Base-by-base conservation (phyloP, 495 filamentous ascomycete species). In the Apiosordaria backusii region DNA sequence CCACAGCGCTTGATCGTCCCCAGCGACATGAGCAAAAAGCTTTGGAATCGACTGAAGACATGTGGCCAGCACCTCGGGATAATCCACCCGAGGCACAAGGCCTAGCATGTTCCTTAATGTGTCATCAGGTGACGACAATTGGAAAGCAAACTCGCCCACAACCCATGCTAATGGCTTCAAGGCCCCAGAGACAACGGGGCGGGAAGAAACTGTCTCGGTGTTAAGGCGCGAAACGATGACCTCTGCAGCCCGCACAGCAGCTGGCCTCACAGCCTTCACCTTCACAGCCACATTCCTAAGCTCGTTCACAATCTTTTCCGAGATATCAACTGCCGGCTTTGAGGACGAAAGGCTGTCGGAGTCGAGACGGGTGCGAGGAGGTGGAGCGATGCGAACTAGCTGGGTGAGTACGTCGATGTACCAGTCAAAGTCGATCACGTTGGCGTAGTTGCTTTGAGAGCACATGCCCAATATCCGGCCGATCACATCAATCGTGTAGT, bases 361-460 rank as follows among this genome's bases (percentile, higher is more conserved):
- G n/a, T 72, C 70, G 15, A 67, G 64, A 21, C 68, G 77, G 64
- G 64, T 68, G 15, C 79, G 70, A 16, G 82, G 76, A 45, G 91
- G 79, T 2, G 83, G 82, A 35, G 92, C 82, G 65, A 90, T 85
- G 55, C 87, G 85, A 29, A 97, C 84, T 3, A 99, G 82, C 71
- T 94, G 90, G 5, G 92, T 86, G 10, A 99, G 78, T 50, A 93
- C 84, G 65, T 90, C 88, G 60, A 98, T 87, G 79, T 98, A 98
- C 95, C 95, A 99, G 67, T 96, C 95, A 74, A 99, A 98, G 73
- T 99, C 95, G 57, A 78, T 79, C 57, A 98, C 78, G 71, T 91
- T 90, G 18, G 86, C 83, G 75, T 97, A 99, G 64, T 92, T 96
- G 67, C 92, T 88, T 59, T 88, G 85, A n/a, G 91, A 91, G 77